These are phyloP conservation scores for Phaeotremella skinneri DNA, from an alignment of 768 basidiomycete genomes.

Conservation along the genomic window DNA sequence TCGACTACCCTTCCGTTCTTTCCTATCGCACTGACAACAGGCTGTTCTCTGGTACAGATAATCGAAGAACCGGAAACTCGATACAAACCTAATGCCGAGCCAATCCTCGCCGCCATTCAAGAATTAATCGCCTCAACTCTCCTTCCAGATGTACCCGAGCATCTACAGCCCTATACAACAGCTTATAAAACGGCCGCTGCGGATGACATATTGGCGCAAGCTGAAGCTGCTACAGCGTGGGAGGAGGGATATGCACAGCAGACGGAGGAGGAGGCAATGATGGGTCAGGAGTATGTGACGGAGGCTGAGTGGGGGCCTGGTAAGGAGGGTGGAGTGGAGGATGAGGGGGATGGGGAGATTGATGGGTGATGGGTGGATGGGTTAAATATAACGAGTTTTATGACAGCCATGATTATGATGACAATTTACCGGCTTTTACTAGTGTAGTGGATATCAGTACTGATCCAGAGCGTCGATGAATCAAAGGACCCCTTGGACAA, in stretches of 20 bases:
- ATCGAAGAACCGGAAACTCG: constrained; percentile 88
- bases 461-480: no score
- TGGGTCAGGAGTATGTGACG: constrained; percentile 39
- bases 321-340: constrained; percentile 45
- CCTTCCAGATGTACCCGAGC: background rate
- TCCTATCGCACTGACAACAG: background rate
- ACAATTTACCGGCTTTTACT: no score
- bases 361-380: constrained; percentile 12
- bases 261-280: constrained; percentile 18
- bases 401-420: no score
- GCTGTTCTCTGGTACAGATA: constrained; percentile 58
- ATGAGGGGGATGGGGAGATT: constrained; percentile 41
- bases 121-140: background rate
- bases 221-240: constrained; percentile 17
- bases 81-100: constrained; percentile 60
- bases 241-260: constrained; percentile 12
- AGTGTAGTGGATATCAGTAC: no score
- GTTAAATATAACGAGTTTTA: no score
- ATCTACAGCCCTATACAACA: background rate
- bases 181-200: constrained; percentile 16
- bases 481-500: no score
- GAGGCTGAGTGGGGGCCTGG: constrained; percentile 43
- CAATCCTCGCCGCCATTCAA: background rate
- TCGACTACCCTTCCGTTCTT: background rate
- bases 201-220: constrained; percentile 19